phyloP scores from a whole-genome alignment of 129 eudicot species.

The Deinandra increscens region DNA sequence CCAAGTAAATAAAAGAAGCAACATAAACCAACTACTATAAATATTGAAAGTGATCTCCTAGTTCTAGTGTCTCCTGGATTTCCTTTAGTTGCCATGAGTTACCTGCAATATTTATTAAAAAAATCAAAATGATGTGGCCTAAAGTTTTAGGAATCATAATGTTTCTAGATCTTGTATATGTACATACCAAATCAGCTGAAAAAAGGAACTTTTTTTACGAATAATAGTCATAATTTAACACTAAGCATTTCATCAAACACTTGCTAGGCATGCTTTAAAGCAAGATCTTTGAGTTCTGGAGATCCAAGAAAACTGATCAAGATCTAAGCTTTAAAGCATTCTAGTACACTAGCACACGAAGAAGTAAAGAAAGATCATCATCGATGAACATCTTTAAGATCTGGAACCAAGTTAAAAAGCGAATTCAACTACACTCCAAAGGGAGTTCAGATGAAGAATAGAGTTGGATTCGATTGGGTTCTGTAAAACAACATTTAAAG shows the following conservation, averaged over 20 bases:
- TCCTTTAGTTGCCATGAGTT: slow-evolving; percentile 58
- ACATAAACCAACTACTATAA: slow-evolving; percentile 62
- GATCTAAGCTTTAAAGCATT: slow-evolving; percentile 3
- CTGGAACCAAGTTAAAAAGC: background rate
- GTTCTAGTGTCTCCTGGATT: slow-evolving; percentile 66
- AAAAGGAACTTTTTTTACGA: background rate
- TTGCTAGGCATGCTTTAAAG: background rate
- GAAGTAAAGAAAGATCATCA: background rate
- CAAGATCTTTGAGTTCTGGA: background rate
- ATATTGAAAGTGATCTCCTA: slow-evolving; percentile 42
- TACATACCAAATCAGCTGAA: slow-evolving; percentile 1
- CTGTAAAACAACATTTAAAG: too few relatives aligned
- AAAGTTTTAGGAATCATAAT: slow-evolving; percentile 1
- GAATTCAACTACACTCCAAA: too few relatives aligned
- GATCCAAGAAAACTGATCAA: background rate
- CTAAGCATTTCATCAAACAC: slow-evolving; percentile 22
- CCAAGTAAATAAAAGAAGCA: slow-evolving; percentile 62
- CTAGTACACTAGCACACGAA: background rate
- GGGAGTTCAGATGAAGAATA: too few relatives aligned
- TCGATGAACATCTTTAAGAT: slow-evolving; percentile 5
- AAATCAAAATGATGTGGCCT: slow-evolving; percentile 11
- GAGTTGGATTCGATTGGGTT: too few relatives aligned
- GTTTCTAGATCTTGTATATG: slow-evolving; percentile 13
- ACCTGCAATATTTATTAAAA: slow-evolving; percentile 31
- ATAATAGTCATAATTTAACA: background rate